Conservation (phyloP, 306 rosid species). For the Ormosia semicastrata region DNA sequence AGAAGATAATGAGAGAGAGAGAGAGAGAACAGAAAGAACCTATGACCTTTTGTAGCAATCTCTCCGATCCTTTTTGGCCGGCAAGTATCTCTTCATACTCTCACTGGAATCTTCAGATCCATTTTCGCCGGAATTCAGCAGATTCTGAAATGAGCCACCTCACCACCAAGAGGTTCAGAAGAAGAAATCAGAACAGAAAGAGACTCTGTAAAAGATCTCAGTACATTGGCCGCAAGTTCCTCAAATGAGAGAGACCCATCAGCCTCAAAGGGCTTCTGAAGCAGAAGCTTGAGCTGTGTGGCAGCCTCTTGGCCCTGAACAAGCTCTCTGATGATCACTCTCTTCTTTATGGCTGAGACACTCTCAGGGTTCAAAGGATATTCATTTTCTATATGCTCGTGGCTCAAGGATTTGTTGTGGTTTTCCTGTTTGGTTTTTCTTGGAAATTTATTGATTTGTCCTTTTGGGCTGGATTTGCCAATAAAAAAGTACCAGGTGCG, state of each 20-base stretch:
- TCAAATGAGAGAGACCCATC: conserved; percentile 18
- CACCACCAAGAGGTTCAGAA: neutral
- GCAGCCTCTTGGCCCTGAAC: conserved; percentile 43
- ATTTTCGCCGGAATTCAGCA: conserved; percentile 16
- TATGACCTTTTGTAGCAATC: conserved; percentile 58
- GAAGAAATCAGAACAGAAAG: conserved; percentile 39
- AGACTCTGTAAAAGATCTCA: conserved; percentile 28
- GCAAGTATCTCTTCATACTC: conserved; percentile 23
- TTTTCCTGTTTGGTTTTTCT: too few species aligned
- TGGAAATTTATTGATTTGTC: too few species aligned
- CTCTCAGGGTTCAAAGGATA: neutral
- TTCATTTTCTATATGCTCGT: conserved; percentile 1
- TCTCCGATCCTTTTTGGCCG: conserved; percentile 38
- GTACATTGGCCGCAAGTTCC: conserved; percentile 38
- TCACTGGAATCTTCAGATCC: conserved; percentile 36
- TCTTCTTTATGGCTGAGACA: neutral
- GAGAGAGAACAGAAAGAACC: conserved; percentile 30
- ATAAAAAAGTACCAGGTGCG: too few species aligned
- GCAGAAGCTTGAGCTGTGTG: conserved; percentile 38
- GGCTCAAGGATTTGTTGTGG: too few species aligned
- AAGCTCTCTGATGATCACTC: conserved; percentile 27
- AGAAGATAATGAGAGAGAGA: neutral
- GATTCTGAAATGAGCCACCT: neutral
- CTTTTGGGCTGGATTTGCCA: too few species aligned
- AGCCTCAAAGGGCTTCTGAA: conserved; percentile 22